These are phyloP conservation scores for Russula earlei DNA, from an alignment of 768 basidiomycete genomes.

Conservation along the genomic window DNA sequence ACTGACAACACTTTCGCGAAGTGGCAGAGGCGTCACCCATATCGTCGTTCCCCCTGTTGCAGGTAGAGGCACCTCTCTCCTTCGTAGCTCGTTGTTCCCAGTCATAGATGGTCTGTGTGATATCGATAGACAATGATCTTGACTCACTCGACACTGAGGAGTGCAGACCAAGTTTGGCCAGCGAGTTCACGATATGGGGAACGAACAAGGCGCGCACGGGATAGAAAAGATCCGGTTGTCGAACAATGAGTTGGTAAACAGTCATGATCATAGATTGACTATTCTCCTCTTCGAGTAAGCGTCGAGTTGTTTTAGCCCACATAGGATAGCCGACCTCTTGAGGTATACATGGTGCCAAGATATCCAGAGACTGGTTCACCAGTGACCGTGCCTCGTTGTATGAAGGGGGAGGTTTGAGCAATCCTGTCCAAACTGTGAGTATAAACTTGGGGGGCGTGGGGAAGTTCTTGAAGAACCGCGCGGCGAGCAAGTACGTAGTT, in stretches of 20 bases:
- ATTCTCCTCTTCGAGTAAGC: conserved; percentile 83
- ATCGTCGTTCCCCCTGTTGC: background rate
- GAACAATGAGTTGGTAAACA: conserved; percentile 88
- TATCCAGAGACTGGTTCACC: conserved; percentile 79
- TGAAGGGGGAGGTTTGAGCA: conserved; percentile 58
- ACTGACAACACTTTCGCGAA: conserved; percentile 88
- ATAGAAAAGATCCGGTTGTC: conserved; percentile 87
- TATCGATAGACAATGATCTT: conserved; percentile 79
- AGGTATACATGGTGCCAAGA: conserved; percentile 74
- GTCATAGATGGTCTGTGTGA: conserved; percentile 82
- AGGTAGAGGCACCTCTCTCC: conserved; percentile 11
- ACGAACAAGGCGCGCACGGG: conserved; percentile 88
- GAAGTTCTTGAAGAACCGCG: conserved; percentile 85
- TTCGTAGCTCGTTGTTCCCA: conserved; percentile 72
- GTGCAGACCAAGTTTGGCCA: conserved; percentile 81
- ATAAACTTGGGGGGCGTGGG: conserved; percentile 89
- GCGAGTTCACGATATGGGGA: conserved; percentile 84
- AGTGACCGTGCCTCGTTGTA: conserved; percentile 68
- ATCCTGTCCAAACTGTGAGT: conserved; percentile 79
- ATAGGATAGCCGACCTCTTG: conserved; percentile 49
- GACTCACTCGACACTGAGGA: conserved; percentile 64
- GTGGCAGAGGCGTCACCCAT: conserved; percentile 71
- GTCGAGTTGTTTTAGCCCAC: conserved; percentile 84
- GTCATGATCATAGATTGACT: conserved; percentile 58
- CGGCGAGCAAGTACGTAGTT: conserved; percentile 81